phyloP scores from a whole-genome alignment of 805 yeast genomes.

The Sugiyamaella chiloensis region DNA sequence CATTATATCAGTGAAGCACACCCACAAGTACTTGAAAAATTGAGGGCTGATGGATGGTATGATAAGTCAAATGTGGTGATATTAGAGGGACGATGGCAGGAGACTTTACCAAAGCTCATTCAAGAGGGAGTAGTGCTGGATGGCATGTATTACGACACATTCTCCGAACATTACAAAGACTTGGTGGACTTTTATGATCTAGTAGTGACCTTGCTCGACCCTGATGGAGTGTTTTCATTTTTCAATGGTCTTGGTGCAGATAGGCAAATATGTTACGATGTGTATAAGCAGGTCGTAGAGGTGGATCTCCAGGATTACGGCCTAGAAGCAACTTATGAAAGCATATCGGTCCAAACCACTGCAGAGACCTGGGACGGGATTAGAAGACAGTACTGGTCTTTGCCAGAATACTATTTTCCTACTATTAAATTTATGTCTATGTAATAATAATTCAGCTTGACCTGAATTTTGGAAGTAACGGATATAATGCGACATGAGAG shows the following conservation, averaged over 20 bases:
- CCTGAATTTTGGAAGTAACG: too few species aligned
- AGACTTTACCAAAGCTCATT: constrained; percentile 61
- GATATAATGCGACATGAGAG: too few species aligned
- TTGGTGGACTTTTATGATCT: constrained; percentile 82
- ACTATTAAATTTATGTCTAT: constrained; percentile 19
- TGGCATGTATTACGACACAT: constrained; percentile 92
- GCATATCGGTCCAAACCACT: constrained; percentile 34
- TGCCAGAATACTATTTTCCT: constrained; percentile 33
- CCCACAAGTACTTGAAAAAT: constrained; percentile 75
- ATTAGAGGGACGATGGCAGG: constrained; percentile 93
- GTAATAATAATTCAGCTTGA: too few species aligned
- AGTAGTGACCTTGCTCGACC: constrained; percentile 76
- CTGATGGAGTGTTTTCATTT: constrained; percentile 82
- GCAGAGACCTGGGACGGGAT: constrained; percentile 34
- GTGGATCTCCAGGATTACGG: constrained; percentile 81
- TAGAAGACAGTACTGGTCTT: constrained; percentile 34
- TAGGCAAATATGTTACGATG: constrained; percentile 71
- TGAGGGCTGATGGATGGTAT: constrained; percentile 79
- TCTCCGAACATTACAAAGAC: constrained; percentile 85
- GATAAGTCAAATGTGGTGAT: constrained; percentile 67
- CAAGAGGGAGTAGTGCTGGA: constrained; percentile 70
- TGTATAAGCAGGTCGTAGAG: constrained; percentile 77
- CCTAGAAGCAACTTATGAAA: constrained; percentile 53
- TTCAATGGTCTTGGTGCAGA: constrained; percentile 91
- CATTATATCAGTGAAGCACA: constrained; percentile 95